Evolutionary conservation across 306 rosid species (phyloP).

Genomic region (Corylus avellana): DNA sequence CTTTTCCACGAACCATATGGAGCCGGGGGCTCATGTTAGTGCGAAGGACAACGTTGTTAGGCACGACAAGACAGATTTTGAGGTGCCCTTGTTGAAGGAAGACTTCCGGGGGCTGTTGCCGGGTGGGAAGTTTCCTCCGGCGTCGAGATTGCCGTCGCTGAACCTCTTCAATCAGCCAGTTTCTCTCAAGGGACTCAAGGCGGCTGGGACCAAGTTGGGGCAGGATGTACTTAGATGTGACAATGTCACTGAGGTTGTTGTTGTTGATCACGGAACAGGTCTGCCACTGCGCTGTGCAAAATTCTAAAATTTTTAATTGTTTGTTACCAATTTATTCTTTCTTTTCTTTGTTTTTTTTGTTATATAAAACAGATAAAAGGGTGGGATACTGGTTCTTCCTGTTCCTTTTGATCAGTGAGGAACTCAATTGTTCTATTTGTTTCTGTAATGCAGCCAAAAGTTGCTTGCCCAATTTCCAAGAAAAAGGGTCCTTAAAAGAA

Average conservation of each 20-base stretch:
- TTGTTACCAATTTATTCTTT: constrained; percentile 31
- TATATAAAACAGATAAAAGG: neutral
- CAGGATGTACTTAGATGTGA: constrained; percentile 82
- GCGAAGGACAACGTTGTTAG: constrained; percentile 77
- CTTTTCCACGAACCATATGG: constrained; percentile 97
- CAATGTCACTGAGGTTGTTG: constrained; percentile 71
- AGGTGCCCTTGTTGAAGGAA: constrained; percentile 78
- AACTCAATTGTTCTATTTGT: constrained; percentile 15
- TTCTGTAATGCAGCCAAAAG: constrained; percentile 31
- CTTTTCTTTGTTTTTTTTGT: neutral
- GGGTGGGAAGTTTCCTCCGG: constrained; percentile 71
- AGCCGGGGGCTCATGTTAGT: constrained; percentile 96
- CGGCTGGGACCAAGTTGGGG: constrained; percentile 91
- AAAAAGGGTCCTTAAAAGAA: neutral
- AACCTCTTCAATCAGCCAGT: constrained; percentile 84
- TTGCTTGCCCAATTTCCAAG: constrained; percentile 14
- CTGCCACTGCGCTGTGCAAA: constrained; percentile 66
- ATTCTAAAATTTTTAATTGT: constrained; percentile 51
- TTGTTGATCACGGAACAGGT: constrained; percentile 74
- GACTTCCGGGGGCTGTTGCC: constrained; percentile 68
- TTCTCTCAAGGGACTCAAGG: constrained; percentile 80
- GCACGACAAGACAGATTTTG: constrained; percentile 80
- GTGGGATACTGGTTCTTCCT: constrained; percentile 6
- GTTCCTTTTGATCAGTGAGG: neutral
- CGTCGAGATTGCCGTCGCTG: constrained; percentile 75